These are phyloP conservation scores for Dinochytrium kinnereticum DNA, from an alignment of 371 early-diverging fungal genomes.

Conservation along the genomic window DNA sequence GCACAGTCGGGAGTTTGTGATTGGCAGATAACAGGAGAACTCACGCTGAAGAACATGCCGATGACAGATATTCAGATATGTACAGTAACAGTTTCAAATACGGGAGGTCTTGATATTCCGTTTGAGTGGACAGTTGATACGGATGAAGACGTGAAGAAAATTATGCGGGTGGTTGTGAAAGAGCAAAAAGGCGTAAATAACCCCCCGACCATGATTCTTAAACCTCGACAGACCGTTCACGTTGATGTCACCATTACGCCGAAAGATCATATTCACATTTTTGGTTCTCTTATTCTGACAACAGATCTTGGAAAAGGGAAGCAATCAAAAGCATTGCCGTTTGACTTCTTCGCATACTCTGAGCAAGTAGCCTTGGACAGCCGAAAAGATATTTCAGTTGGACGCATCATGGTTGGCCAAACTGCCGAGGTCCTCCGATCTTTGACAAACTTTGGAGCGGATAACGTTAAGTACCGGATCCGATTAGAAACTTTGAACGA, in stretches of 20 bases:
- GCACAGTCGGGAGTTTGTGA: slow-evolving; percentile 42
- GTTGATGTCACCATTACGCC: slow-evolving; percentile 38
- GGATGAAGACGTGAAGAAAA: slow-evolving; percentile 25
- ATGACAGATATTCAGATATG: slow-evolving; percentile 44
- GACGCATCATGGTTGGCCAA: slow-evolving; percentile 54
- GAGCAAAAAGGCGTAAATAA: slow-evolving; percentile 20
- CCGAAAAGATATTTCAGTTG: slow-evolving; percentile 47
- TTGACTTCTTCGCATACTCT: slow-evolving; percentile 49
- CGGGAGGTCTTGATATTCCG: slow-evolving; percentile 51
- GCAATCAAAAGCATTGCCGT: slow-evolving; percentile 31
- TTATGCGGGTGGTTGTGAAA: slow-evolving; percentile 21
- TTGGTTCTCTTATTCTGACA: slow-evolving; percentile 41
- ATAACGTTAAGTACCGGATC: slow-evolving; percentile 45
- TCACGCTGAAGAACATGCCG: slow-evolving; percentile 50
- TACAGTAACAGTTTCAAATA: slow-evolving; percentile 42
- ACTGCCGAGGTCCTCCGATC: slow-evolving; percentile 33
- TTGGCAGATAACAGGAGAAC: slow-evolving; percentile 46
- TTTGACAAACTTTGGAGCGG: slow-evolving; percentile 51
- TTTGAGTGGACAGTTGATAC: slow-evolving; percentile 38
- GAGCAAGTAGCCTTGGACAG: slow-evolving; percentile 52
- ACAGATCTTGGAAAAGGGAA: slow-evolving; percentile 42
- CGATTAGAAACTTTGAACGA: slow-evolving; percentile 35
- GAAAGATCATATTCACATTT: slow-evolving; percentile 25
- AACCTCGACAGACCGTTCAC: slow-evolving; percentile 28
- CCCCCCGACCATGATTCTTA: slow-evolving; percentile 13